These are phyloP conservation scores for Ophiostoma ulmi DNA, from an alignment of 2,329 filamentous ascomycete species.

Conservation along the genomic window DNA sequence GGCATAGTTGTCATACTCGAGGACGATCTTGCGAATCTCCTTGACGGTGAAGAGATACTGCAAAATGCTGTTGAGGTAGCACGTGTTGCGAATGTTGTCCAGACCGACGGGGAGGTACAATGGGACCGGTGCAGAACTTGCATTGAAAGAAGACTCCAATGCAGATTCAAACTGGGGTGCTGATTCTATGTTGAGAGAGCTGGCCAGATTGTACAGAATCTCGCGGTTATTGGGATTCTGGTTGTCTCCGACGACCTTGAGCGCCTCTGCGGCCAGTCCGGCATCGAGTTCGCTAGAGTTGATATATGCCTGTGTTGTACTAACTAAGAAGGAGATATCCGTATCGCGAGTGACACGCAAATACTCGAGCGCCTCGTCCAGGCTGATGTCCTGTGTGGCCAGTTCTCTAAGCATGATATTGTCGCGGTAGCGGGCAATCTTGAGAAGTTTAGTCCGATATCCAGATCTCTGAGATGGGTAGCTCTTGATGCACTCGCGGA, in stretches of 20 bases:
- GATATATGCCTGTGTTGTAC: slow-evolving; percentile 9
- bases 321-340: background rate
- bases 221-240: background rate
- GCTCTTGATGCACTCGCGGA: slow-evolving; percentile 27
- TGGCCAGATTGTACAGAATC: background rate
- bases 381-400: slow-evolving; percentile 24
- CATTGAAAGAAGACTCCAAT: background rate
- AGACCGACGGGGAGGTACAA: slow-evolving; percentile 71
- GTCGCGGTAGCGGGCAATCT: slow-evolving; percentile 31
- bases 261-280: background rate
- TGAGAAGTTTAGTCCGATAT: slow-evolving; percentile 31
- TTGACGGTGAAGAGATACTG: slow-evolving; percentile 92
- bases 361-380: slow-evolving; percentile 36
- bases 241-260: slow-evolving; percentile 11
- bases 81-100: slow-evolving; percentile 93
- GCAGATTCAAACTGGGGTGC: background rate
- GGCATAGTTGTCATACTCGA: slow-evolving; percentile 67
- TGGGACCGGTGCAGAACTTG: slow-evolving; percentile 33
- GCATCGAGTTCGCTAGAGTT: background rate
- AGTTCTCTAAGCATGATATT: slow-evolving; percentile 26
- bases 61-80: slow-evolving; percentile 92
- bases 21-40: slow-evolving; percentile 72
- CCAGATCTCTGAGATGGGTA: slow-evolving; percentile 30
- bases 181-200: background rate
- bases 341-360: background rate